These are phyloP conservation scores for Metschnikowia borealis DNA, from an alignment of 805 yeast genomes.

Conservation along the genomic window DNA sequence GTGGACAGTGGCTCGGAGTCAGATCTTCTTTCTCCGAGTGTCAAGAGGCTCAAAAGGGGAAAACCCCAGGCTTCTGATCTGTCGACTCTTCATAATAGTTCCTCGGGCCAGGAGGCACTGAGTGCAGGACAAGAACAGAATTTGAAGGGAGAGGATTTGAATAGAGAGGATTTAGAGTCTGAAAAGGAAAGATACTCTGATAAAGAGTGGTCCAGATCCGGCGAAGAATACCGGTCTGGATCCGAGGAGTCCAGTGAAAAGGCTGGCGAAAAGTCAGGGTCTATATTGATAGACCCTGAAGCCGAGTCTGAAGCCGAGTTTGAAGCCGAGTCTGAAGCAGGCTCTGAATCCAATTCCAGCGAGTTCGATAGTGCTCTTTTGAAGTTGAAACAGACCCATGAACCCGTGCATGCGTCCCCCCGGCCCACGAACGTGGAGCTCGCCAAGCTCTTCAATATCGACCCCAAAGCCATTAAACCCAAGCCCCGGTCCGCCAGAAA, in stretches of 20 bases:
- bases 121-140: background rate
- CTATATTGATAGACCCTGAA: no score
- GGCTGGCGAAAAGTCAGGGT: background rate
- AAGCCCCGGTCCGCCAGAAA: slow-evolving; percentile 9
- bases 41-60: slow-evolving; percentile 8
- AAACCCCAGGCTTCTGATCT: background rate
- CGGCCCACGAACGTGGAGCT: slow-evolving; percentile 10
- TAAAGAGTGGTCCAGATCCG: no score
- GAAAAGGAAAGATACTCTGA: no score
- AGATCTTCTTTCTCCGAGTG: slow-evolving; percentile 12
- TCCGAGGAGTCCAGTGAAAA: background rate
- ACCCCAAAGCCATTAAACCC: slow-evolving; percentile 13
- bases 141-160: no score
- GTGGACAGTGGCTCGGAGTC: slow-evolving; percentile 16
- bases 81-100: background rate
- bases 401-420: background rate
- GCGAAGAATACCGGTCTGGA: no score
- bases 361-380: slow-evolving; percentile 16
- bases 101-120: background rate
- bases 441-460: slow-evolving; percentile 15
- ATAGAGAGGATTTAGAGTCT: no score
- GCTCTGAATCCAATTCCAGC: background rate
- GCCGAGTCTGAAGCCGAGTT: no score
- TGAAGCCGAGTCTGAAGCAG: background rate
- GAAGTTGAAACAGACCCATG: slow-evolving; percentile 12